Conservation (phyloP, 768 basidiomycete genomes). For the Auricularia auricula-judae region DNA sequence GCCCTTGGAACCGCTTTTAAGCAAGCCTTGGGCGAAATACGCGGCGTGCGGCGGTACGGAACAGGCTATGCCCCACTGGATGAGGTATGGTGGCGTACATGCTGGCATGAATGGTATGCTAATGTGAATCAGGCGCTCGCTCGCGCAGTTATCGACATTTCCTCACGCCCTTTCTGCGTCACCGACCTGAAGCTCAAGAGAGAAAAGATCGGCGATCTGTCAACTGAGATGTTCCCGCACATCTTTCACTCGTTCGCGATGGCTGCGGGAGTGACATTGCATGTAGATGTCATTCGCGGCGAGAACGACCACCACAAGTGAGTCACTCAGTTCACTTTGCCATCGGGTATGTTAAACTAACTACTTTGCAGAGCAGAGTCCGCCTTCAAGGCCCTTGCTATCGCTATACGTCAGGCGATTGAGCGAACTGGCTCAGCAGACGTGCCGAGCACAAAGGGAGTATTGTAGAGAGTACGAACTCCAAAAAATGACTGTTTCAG, state of each 20-base stretch:
- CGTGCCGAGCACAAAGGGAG: slow-evolving; percentile 94
- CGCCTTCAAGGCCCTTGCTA: slow-evolving; percentile 93
- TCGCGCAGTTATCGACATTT: slow-evolving; percentile 95
- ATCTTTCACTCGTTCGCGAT: slow-evolving; percentile 98
- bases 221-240: slow-evolving; percentile 97
- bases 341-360: neutral
- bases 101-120: neutral
- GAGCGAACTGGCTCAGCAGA: slow-evolving; percentile 81
- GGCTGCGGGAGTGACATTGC: slow-evolving; percentile 86
- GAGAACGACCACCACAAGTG: slow-evolving; percentile 98
- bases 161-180: slow-evolving; percentile 92
- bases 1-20: slow-evolving; percentile 88
- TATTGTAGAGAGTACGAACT: slow-evolving; percentile 35
- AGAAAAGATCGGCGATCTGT: slow-evolving; percentile 90
- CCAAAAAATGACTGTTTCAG: neutral
- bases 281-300: slow-evolving; percentile 88
- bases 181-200: slow-evolving; percentile 79
- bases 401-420: slow-evolving; percentile 93
- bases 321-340: slow-evolving; percentile 13
- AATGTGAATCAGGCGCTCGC: slow-evolving; percentile 62
- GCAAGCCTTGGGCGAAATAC: slow-evolving; percentile 85
- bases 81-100: slow-evolving; percentile 44
- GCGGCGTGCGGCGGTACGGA: slow-evolving; percentile 90
- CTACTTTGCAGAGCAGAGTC: slow-evolving; percentile 66
- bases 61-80: slow-evolving; percentile 95